These are phyloP conservation scores for Colletotrichum godetiae DNA, from an alignment of 2,329 filamentous ascomycete genomes.

Conservation along the genomic window DNA sequence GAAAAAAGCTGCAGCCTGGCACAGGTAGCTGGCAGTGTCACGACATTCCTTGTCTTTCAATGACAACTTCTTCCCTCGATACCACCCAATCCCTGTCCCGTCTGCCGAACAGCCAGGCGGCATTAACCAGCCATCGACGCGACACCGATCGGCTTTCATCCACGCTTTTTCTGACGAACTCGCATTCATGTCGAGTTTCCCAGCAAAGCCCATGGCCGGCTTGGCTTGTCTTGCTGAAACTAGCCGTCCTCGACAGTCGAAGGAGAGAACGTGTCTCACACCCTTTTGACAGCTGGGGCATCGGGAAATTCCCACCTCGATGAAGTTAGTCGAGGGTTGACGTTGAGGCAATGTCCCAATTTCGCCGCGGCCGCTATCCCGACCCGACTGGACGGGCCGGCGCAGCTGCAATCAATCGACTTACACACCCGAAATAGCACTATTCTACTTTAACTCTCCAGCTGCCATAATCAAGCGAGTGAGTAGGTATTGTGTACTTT, in stretches of 20 bases:
- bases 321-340: neutral
- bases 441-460: neutral
- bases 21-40: neutral
- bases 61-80: neutral
- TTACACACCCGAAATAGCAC: neutral
- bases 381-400: constrained; percentile 7
- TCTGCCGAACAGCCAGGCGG: neutral
- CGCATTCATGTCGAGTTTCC: neutral
- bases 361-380: neutral
- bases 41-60: neutral
- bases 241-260: neutral
- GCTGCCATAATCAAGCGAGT: neutral
- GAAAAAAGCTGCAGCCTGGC: neutral
- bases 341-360: neutral
- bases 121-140: neutral
- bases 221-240: neutral
- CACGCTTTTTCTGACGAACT: neutral
- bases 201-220: neutral
- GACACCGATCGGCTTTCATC: neutral
- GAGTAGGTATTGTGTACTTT: neutral
- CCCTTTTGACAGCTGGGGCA: neutral
- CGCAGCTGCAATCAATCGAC: constrained; percentile 4
- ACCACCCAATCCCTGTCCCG: neutral
- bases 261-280: neutral
- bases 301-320: no score